Evolutionary conservation across 169 alveolate species (phyloP).

Genomic region (Plasmodium yoelii): DNA sequence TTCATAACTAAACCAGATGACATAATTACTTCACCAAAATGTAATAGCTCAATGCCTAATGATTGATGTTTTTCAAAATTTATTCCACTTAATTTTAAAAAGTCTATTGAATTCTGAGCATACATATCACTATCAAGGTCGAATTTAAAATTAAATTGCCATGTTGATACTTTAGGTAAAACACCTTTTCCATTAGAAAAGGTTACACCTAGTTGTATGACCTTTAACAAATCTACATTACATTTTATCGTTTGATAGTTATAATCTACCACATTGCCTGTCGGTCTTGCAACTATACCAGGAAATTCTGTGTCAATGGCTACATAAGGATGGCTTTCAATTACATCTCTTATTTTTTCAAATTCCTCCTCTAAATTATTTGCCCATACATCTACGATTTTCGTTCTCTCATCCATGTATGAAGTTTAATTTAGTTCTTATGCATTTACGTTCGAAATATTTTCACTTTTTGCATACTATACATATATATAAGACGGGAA

Average conservation of each 20-base stretch:
- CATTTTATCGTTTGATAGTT: slow-evolving; percentile 95
- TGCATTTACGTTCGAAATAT: slow-evolving; percentile 3
- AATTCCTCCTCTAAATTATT: slow-evolving; percentile 93
- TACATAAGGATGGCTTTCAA: slow-evolving; percentile 92
- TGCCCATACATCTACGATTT: slow-evolving; percentile 90
- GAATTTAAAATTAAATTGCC: slow-evolving; percentile 98
- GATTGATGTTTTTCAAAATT: slow-evolving; percentile 94
- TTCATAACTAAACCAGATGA: slow-evolving; percentile 96
- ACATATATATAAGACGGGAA: background rate
- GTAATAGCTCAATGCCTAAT: slow-evolving; percentile 93
- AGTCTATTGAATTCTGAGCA: slow-evolving; percentile 94
- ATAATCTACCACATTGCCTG: slow-evolving; percentile 91
- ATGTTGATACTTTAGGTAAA: slow-evolving; percentile 91
- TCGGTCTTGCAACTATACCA: slow-evolving; percentile 94
- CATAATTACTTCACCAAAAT: slow-evolving; percentile 97
- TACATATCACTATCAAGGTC: slow-evolving; percentile 92
- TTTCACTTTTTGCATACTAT: slow-evolving; percentile 11
- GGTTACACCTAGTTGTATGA: slow-evolving; percentile 97
- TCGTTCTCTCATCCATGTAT: slow-evolving; percentile 89
- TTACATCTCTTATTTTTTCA: slow-evolving; percentile 91
- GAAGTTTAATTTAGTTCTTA: slow-evolving; percentile 22
- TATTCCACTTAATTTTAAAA: slow-evolving; percentile 96
- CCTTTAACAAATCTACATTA: slow-evolving; percentile 96
- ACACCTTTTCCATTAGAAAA: slow-evolving; percentile 95
- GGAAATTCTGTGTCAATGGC: slow-evolving; percentile 95